Percentiles rank a stretch among this genome's conserved stretches.
Evolutionary conservation across 495 filamentous ascomycete genomes (phyloP).

Genomic region (Penicillium fimorum): DNA sequence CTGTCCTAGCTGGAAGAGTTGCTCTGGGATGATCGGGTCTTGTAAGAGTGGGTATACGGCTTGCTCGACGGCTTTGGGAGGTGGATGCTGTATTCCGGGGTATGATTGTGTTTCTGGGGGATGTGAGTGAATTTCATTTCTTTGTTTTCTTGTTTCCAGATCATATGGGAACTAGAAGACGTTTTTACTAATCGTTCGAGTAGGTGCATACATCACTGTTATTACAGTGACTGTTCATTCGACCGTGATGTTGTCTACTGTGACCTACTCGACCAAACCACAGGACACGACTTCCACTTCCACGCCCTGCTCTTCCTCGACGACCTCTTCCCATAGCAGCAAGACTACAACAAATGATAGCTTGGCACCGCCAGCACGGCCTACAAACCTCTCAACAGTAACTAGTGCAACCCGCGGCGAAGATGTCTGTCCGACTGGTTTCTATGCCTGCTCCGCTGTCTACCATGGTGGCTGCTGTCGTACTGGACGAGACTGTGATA

Average conservation of each 20-base stretch:
- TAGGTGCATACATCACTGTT: slow-evolving; percentile 47
- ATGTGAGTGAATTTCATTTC: slow-evolving; percentile 55
- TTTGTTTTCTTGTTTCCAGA: not conserved
- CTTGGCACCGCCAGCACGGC: slow-evolving; percentile 50
- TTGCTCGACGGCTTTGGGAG: slow-evolving; percentile 68
- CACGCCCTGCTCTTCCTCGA: slow-evolving; percentile 16
- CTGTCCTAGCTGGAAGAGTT: slow-evolving; percentile 70
- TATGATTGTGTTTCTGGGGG: slow-evolving; percentile 77
- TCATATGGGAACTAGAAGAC: not conserved
- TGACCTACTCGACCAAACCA: slow-evolving; percentile 38
- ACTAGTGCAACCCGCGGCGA: slow-evolving; percentile 25
- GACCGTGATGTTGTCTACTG: slow-evolving; percentile 41
- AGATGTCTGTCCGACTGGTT: slow-evolving; percentile 61
- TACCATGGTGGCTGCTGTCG: slow-evolving; percentile 76
- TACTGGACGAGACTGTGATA: slow-evolving; percentile 76
- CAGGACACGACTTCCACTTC: slow-evolving; percentile 30
- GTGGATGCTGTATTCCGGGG: slow-evolving; percentile 84
- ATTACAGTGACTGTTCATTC: slow-evolving; percentile 48
- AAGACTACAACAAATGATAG: slow-evolving; percentile 22
- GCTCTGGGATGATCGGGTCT: slow-evolving; percentile 58
- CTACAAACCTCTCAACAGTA: slow-evolving; percentile 42
- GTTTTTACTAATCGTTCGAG: slow-evolving; percentile 7
- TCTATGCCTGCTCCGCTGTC: slow-evolving; percentile 68
- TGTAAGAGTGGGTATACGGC: slow-evolving; percentile 65
- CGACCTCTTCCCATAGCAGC: not conserved